Evolutionary conservation across 148 eudicot genomes (phyloP), one percentile per base, ranked within the genome.

Genomic region (Fagopyrum esculentum): DNA sequence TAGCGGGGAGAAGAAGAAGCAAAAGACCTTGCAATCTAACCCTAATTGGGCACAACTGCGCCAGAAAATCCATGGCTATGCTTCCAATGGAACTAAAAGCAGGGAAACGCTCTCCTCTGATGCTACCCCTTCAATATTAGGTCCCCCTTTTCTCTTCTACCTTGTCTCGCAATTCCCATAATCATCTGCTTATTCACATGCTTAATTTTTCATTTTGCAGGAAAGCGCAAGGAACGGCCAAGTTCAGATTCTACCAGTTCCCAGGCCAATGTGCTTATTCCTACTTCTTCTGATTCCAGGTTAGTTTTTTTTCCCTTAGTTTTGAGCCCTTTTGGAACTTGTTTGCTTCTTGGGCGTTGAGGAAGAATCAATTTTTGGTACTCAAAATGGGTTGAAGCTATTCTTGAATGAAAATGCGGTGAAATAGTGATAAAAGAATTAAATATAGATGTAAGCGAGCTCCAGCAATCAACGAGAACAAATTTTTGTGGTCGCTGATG

Each of bases 261-360:
- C 48, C 46, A 30, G 50, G 6, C 45, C 17, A 56, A 74, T 74
- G 76, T 74, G 59, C 76, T 74, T 13, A 43, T 52, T 5, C 76
- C 76, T 55, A 74, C 76, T 52, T 74, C 76, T 35, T 74, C 76
- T 50, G 76, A 74, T 52, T 54, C 66, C 76, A 74, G 76, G 76
- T 74, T 52, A 22, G 9, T 13, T 4, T 54, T 30, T 47, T 56
- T 45, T 52, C 26, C 26, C 11, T 16, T 47, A 35, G 40, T 43
- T 69, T 17, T 70, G 4, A 4, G 4, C 49, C 8, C 40, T 2
- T 48, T 13, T 30, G 43, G 35, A 47, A 3, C 47, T 45, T 45
- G 15, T 68, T 35, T 40, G 30, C 40, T 5, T 30, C 19, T 17
- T 17, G 0, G 4, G 52, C 9, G 17, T 15, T 47, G 30, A 19